Percentiles rank a stretch among this genome's conserved stretches.
Evolutionary conservation across 169 alveolate species (phyloP).

Genomic region (Babesia ovata): DNA sequence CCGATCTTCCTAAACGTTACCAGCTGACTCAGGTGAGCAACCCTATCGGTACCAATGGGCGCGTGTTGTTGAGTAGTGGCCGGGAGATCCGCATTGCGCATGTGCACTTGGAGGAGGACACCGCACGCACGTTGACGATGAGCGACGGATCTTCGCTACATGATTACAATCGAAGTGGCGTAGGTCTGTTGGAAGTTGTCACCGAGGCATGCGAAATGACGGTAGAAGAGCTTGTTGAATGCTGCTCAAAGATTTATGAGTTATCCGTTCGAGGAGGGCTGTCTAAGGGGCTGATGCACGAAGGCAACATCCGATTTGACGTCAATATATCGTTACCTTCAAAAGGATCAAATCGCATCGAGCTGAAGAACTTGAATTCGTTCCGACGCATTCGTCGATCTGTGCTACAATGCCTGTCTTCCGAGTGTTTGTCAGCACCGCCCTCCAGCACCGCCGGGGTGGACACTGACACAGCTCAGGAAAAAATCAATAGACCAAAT

Average conservation of each 20-base stretch:
- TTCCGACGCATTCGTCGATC: slow-evolving; percentile 66
- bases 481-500: not conserved
- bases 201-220: slow-evolving; percentile 69
- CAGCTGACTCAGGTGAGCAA: slow-evolving; percentile 73
- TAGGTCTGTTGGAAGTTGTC: slow-evolving; percentile 76
- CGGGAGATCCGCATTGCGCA: slow-evolving; percentile 53
- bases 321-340: slow-evolving; percentile 73
- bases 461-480: not conserved
- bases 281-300: slow-evolving; percentile 73
- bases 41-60: slow-evolving; percentile 76
- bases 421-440: not conserved
- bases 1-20: slow-evolving; percentile 80
- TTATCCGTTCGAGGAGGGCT: slow-evolving; percentile 54
- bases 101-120: slow-evolving; percentile 78
- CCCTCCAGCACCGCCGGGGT: not conserved
- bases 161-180: slow-evolving; percentile 79
- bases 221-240: slow-evolving; percentile 68
- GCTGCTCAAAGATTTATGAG: slow-evolving; percentile 64
- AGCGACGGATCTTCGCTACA: slow-evolving; percentile 31
- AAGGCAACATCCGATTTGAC: slow-evolving; percentile 77
- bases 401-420: slow-evolving; percentile 17
- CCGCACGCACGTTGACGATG: slow-evolving; percentile 63
- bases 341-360: slow-evolving; percentile 60
- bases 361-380: slow-evolving; percentile 75
- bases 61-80: slow-evolving; percentile 48